These are phyloP conservation scores for Phenoliferia sp. DNA, from an alignment of 1,284 basidiomycete species.

Conservation along the genomic window DNA sequence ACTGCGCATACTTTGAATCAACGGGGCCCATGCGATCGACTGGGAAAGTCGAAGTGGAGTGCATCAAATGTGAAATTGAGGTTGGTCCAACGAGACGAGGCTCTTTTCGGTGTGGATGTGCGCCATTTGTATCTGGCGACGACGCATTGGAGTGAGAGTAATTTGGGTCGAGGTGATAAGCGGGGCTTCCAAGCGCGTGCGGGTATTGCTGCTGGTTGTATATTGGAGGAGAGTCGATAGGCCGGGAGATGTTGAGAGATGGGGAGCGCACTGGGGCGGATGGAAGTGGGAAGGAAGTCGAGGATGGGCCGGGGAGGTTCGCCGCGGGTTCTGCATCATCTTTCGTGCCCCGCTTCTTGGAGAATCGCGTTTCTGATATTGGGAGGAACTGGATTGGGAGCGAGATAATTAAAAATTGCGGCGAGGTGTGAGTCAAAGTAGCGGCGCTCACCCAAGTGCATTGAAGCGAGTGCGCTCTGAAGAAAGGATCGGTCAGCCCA, in stretches of 20 bases:
- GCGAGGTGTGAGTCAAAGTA: neutral
- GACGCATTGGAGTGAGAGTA: conserved; percentile 11
- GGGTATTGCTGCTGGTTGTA: neutral
- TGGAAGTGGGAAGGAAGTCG: conserved; percentile 3
- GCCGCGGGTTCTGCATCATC: conserved; percentile 17
- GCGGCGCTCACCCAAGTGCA: conserved; percentile 59
- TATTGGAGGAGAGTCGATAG: neutral
- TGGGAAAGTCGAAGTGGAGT: conserved; percentile 72
- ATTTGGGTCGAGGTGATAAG: conserved; percentile 2
- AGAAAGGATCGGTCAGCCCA: neutral
- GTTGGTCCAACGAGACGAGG: conserved; percentile 54
- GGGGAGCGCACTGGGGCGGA: conserved; percentile 19
- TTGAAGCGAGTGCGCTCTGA: conserved; percentile 77
- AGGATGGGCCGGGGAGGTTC: conserved; percentile 7
- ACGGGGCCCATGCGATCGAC: conserved; percentile 58
- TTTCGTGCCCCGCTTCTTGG: conserved; percentile 54
- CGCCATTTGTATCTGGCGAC: conserved; percentile 7
- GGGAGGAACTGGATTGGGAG: neutral
- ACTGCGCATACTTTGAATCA: conserved; percentile 41
- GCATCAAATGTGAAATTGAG: conserved; percentile 75
- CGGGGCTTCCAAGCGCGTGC: neutral
- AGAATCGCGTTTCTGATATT: neutral
- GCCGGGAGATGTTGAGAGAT: conserved; percentile 18
- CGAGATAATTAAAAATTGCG: neutral
- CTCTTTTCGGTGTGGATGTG: conserved; percentile 33